These are phyloP conservation scores for Penicillium salamii DNA, from an alignment of 495 filamentous ascomycete genomes.

Conservation along the genomic window DNA sequence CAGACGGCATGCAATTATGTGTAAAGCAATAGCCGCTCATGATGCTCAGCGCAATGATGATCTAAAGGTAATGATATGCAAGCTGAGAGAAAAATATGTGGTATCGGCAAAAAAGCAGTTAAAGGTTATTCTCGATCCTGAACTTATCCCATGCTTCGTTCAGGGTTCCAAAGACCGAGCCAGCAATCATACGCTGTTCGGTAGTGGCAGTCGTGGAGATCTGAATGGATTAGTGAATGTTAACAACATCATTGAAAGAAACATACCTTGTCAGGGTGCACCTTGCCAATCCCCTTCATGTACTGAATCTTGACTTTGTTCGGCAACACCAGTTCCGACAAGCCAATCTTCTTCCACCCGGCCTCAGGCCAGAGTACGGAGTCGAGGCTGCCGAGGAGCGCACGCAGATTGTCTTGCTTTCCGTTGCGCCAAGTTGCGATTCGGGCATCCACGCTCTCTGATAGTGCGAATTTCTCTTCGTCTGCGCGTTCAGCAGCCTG, in stretches of 20 bases:
- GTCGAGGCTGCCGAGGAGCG: conserved; percentile 84
- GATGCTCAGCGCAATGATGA: background rate
- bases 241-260: background rate
- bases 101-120: conserved; percentile 1
- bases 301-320: conserved; percentile 94
- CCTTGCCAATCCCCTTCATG: conserved; percentile 98
- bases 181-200: conserved; percentile 90
- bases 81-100: conserved; percentile 1
- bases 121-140: conserved; percentile 75
- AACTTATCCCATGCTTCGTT: conserved; percentile 99
- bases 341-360: conserved; percentile 94
- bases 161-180: conserved; percentile 83
- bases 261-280: conserved; percentile 96
- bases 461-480: conserved; percentile 86
- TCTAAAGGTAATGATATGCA: conserved; percentile 4
- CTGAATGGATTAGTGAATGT: conserved; percentile 40
- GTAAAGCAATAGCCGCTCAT: background rate
- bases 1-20: background rate
- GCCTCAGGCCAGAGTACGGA: conserved; percentile 85
- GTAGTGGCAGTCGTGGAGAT: conserved; percentile 85
- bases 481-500: conserved; percentile 78
- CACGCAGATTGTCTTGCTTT: conserved; percentile 89
- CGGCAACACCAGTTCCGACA: conserved; percentile 86
- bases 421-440: conserved; percentile 79
- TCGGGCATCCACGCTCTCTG: conserved; percentile 76